Conservation (phyloP, 1,284 basidiomycete species). For the Sanguinoderma infundibulare region DNA sequence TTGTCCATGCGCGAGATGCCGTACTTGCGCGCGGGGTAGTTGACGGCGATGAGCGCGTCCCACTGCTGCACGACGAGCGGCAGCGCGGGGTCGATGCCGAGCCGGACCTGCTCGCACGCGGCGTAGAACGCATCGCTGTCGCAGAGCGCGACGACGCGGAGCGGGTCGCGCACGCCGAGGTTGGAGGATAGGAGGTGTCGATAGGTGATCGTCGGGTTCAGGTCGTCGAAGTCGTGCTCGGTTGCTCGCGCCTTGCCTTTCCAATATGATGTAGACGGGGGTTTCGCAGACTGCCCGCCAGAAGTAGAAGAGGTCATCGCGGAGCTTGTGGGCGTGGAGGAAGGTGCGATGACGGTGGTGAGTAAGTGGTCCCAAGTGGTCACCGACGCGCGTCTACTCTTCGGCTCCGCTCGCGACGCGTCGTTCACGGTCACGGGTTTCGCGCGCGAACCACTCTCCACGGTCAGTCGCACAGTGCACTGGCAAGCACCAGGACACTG, state of each 20-base stretch:
- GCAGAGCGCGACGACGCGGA: conserved; percentile 86
- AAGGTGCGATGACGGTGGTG: neutral
- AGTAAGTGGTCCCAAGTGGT: neutral
- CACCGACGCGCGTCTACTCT: neutral
- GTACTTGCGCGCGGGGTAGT: conserved; percentile 91
- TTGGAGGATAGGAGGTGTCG: conserved; percentile 68
- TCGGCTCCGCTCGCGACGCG: neutral
- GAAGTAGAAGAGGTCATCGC: neutral
- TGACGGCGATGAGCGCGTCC: conserved; percentile 91
- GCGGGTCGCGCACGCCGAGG: conserved; percentile 68
- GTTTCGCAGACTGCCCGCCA: neutral
- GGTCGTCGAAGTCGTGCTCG: conserved; percentile 53
- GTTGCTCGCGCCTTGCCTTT: conserved; percentile 60
- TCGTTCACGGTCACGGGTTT: neutral
- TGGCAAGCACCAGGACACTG: too few relatives aligned
- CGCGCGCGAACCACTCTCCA: too few relatives aligned
- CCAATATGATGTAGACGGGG: conserved; percentile 21
- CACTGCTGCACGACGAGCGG: conserved; percentile 95
- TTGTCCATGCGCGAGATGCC: conserved; percentile 88
- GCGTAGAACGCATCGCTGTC: conserved; percentile 96
- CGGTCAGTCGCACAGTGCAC: too few relatives aligned
- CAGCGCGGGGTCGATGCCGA: conserved; percentile 72
- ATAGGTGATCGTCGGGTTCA: conserved; percentile 72
- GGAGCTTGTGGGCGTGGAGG: neutral
- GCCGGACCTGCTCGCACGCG: conserved; percentile 86